These are phyloP conservation scores for Cucumis cinereus DNA, from an alignment of 306 rosid species.

Conservation along the genomic window DNA sequence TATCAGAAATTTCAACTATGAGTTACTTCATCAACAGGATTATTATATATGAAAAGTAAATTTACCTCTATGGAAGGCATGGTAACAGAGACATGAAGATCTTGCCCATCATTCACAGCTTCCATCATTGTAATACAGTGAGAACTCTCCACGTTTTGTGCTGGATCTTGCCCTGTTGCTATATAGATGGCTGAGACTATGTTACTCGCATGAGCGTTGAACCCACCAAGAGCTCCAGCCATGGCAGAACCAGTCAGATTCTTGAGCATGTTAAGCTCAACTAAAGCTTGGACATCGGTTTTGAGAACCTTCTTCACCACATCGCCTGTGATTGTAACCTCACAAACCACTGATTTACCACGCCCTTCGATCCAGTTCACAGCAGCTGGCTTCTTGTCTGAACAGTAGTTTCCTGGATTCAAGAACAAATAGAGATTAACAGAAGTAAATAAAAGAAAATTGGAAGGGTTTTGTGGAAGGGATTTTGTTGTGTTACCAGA, in stretches of 20 bases:
- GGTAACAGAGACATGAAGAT: constrained; percentile 16
- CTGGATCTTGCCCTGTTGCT: constrained; percentile 19
- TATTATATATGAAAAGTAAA: neutral
- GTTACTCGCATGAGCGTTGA: constrained; percentile 17
- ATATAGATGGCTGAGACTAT: constrained; percentile 8
- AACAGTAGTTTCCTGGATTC: constrained; percentile 8
- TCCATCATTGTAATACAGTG: constrained; percentile 16
- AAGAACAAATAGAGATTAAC: neutral
- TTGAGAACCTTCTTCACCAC: constrained; percentile 15
- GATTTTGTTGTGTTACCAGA: neutral
- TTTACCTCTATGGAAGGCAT: constrained; percentile 17
- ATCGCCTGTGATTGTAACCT: constrained; percentile 5
- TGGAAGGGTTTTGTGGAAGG: neutral
- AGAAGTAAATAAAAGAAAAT: neutral
- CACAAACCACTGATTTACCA: constrained; percentile 17
- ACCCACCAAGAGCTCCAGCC: constrained; percentile 20
- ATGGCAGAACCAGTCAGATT: constrained; percentile 15
- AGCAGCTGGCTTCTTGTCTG: constrained; percentile 16
- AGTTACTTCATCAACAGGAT: neutral
- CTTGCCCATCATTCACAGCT: constrained; percentile 13
- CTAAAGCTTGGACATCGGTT: constrained; percentile 10
- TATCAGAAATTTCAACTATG: neutral
- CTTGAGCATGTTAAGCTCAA: constrained; percentile 17
- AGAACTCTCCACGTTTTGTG: constrained; percentile 17
- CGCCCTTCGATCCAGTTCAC: constrained; percentile 18